Evolutionary conservation across 495 filamentous ascomycete species (phyloP), one percentile per base, ranked within the genome.

Genomic region (Saxophila tyrrhenica): DNA sequence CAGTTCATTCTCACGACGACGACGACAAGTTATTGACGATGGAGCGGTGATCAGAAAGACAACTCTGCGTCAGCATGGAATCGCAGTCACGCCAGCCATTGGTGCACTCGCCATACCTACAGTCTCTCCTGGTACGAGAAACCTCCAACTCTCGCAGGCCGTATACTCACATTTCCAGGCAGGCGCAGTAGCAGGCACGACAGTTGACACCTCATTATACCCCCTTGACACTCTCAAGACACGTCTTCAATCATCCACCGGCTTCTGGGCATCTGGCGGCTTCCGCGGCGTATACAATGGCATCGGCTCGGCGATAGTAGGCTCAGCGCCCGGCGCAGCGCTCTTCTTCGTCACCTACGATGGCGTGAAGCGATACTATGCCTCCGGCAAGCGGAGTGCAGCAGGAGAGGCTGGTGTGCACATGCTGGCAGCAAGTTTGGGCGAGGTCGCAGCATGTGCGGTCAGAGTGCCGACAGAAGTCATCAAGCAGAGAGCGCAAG

Each of bases 281-380:
- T 87, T 87, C 75, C 69, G 70, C 42, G 84, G 84, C 55, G 79
- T 87, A 61, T 86, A 86, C 74, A 73, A 76, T 41, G 83, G 85
- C 63, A 73, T 88, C 15, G 83, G 83, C 25, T 77, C 73, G 39
- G 83, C 82, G 3, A 66, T 89, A 25, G 80, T 96, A 61, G 92
- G 92, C n/a, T 95, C 89, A 35, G 94, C 94, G 0, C 92, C 92
- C 5, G 89, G 89, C n/a, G 92, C 92, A 5, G 91, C 92, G 41
- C 87, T 95, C 59, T 98, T 98, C 79, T 98, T 98, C 79, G 86
- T 88, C 66, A 94, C 89, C 53, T 98, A 98, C 72, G 92, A 98
- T 66, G 72, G 78, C 48, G 73, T 84, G 41, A 97, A 96, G 66
- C 59, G 59, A 16, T n/a, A 52, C 3, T 43, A 54, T 23, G 25